Evolutionary conservation across 2,329 filamentous ascomycete species (phyloP).

Genomic region (Fusarium tuaranense): DNA sequence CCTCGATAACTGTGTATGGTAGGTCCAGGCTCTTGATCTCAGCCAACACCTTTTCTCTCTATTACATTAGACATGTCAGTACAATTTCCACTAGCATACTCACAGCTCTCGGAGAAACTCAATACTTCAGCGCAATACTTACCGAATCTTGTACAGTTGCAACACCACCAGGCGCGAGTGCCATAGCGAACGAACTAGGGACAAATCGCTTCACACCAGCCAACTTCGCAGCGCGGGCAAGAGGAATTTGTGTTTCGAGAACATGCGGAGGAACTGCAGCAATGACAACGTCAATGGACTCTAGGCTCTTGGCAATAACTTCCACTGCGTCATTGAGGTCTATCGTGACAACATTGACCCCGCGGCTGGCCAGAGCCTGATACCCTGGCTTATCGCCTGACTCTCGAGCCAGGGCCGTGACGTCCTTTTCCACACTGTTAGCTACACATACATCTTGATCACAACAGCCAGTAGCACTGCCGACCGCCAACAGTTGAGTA

Average conservation of each 20-base stretch:
- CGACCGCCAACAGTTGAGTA: background rate
- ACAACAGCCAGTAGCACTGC: background rate
- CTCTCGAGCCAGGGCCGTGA: background rate
- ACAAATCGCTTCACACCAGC: background rate
- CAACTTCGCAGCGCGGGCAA: background rate
- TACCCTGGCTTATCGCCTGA: background rate
- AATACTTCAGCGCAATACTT: background rate
- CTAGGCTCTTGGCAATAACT: background rate
- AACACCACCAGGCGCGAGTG: background rate
- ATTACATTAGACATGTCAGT: background rate
- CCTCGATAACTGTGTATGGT: background rate
- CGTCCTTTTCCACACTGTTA: background rate
- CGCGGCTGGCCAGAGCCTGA: background rate
- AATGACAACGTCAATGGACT: background rate
- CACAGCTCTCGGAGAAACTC: background rate
- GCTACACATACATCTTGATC: background rate
- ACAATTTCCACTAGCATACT: background rate
- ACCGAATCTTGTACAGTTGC: background rate
- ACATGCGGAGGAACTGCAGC: background rate
- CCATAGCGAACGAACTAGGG: background rate
- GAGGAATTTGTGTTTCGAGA: background rate
- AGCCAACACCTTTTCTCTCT: background rate
- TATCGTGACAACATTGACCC: background rate
- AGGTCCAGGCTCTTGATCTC: background rate
- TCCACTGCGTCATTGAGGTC: background rate